Conservation (phyloP, 2,329 filamentous ascomycete genomes). For the Aspergillus pseudoglaucus region DNA sequence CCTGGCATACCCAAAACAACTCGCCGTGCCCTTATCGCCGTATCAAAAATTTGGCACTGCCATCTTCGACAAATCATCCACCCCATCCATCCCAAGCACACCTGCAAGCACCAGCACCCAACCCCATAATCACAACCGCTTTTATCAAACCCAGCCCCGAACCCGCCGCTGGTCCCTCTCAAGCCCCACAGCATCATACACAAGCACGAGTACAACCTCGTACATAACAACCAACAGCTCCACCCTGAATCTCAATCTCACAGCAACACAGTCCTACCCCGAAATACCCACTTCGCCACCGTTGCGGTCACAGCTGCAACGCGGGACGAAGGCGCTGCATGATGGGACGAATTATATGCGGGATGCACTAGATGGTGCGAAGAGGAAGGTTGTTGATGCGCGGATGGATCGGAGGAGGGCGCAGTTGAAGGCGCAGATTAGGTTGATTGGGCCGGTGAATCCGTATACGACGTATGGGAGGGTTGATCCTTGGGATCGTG, state of each 20-base stretch:
- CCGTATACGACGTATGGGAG: conserved; percentile 18
- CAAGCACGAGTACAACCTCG: not conserved
- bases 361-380: conserved; percentile 25
- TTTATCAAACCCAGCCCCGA: conserved; percentile 3
- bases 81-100: conserved; percentile 13
- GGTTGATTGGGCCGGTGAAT: conserved; percentile 33
- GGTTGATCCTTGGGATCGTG: conserved; percentile 20
- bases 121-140: conserved; percentile 10
- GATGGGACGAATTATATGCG: conserved; percentile 21
- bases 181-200: not conserved
- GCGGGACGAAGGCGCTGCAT: conserved; percentile 19
- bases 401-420: conserved; percentile 31
- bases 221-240: not conserved
- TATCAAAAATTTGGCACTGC: conserved; percentile 33
- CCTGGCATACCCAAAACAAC: conserved; percentile 15
- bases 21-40: conserved; percentile 27
- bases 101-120: conserved; percentile 18
- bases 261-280: not conserved
- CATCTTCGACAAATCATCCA: conserved; percentile 24
- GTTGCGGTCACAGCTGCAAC: conserved; percentile 16
- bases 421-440: conserved; percentile 36
- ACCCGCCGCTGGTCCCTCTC: not conserved
- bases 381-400: conserved; percentile 27
- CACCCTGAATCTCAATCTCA: conserved; percentile 3
- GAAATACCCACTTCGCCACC: conserved; percentile 9